Percentiles rank a stretch among this genome's conserved stretches.
Evolutionary conservation across 208 protist genomes (phyloP).

Genomic region (Wallacemonas sp.): DNA sequence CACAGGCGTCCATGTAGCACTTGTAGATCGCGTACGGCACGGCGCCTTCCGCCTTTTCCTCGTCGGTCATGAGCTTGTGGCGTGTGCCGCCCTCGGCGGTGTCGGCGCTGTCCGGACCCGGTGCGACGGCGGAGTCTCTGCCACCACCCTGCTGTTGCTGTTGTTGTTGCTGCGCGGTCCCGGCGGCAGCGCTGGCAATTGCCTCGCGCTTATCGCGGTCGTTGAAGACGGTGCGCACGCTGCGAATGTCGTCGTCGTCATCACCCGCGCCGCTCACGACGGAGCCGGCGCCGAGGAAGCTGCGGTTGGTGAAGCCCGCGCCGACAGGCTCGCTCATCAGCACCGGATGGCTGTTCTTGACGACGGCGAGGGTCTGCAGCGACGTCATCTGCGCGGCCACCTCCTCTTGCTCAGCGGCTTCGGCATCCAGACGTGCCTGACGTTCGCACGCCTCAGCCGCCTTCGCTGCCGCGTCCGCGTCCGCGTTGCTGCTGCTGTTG

Average conservation of each 20-base stretch:
- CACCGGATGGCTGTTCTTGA: neutral
- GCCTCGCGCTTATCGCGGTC: neutral
- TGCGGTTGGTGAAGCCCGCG: neutral
- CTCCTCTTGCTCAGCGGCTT: neutral
- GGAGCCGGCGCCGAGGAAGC: neutral
- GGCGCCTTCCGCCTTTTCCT: conserved; percentile 49
- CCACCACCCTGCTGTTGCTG: no score
- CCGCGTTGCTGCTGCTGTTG: conserved; percentile 42
- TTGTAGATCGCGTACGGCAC: conserved; percentile 55
- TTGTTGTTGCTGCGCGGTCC: neutral
- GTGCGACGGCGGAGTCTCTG: no score
- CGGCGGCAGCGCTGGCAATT: neutral
- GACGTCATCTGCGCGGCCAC: neutral
- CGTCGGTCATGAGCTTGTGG: conserved; percentile 35
- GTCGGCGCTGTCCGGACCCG: neutral
- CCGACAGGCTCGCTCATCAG: neutral
- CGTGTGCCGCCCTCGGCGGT: neutral
- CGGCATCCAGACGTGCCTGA: conserved; percentile 3
- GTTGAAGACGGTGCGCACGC: conserved; percentile 3
- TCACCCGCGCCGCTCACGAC: neutral
- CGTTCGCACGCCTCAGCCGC: neutral
- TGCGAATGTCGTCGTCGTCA: conserved; percentile 3
- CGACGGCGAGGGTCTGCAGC: conserved; percentile 1
- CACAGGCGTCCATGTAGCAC: conserved; percentile 51
- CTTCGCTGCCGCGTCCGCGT: conserved; percentile 26